A percentile compares a stretch with the other conserved stretches of the same genome.
phyloP scores from a whole-genome alignment of 2,329 filamentous ascomycete species.

The Grosmannia penicillata region DNA sequence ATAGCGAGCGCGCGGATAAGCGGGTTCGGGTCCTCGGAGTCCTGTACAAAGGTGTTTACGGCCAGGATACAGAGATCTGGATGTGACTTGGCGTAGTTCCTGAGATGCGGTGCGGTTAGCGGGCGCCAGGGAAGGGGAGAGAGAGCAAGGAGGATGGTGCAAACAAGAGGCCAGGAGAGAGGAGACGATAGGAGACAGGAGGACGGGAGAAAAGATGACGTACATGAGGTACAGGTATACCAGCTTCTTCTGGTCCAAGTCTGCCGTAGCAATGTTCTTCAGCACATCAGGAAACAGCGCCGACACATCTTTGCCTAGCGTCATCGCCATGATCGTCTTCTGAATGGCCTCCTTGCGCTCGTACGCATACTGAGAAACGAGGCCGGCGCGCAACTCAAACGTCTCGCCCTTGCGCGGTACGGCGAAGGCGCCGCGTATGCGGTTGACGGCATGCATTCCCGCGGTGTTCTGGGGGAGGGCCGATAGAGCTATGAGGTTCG shows the following conservation, averaged over 20 bases:
- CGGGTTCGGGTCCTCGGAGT: constrained; percentile 96
- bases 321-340: constrained; percentile 99
- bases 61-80: constrained; percentile 96
- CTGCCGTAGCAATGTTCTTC: constrained; percentile 92
- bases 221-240: constrained; percentile 97
- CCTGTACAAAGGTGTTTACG: constrained; percentile 98
- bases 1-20: constrained; percentile 89
- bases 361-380: constrained; percentile 98
- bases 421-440: constrained; percentile 86
- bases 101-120: constrained; percentile 20
- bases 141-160: too few species aligned
- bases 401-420: constrained; percentile 94
- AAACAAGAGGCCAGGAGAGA: too few species aligned
- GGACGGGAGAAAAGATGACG: constrained; percentile 15
- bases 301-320: constrained; percentile 93
- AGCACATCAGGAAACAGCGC: constrained; percentile 92
- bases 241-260: constrained; percentile 98
- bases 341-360: constrained; percentile 98
- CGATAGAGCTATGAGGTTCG: too few species aligned
- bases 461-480: too few species aligned
- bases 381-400: constrained; percentile 85
- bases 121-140: too few species aligned
- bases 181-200: too few species aligned
- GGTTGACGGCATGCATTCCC: constrained; percentile 67
- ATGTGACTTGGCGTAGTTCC: constrained; percentile 99